phyloP scores from a whole-genome alignment of 2,329 filamentous ascomycete genomes.

The Curvularia sp. region DNA sequence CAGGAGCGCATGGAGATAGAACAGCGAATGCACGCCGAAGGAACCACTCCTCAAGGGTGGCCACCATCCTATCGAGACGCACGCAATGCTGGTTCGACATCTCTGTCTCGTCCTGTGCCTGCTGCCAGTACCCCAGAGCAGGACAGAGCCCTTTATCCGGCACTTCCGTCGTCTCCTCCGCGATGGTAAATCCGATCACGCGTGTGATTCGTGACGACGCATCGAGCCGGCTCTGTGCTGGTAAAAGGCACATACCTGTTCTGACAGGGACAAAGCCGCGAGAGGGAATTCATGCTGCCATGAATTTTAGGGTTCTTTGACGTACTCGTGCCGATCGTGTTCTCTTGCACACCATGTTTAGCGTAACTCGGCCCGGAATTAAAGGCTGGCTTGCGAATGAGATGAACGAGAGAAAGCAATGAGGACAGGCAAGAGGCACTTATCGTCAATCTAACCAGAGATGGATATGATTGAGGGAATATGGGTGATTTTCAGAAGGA shows the following conservation, averaged over 20 bases:
- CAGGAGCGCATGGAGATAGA: neutral
- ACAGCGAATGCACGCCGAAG: neutral
- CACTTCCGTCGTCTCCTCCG: conserved; percentile 2
- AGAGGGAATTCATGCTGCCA: neutral
- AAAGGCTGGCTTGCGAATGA: too few species aligned
- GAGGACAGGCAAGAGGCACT: too few species aligned
- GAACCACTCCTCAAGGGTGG: neutral
- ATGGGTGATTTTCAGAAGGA: neutral
- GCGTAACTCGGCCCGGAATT: neutral
- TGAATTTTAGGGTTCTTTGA: neutral
- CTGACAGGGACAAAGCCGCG: neutral
- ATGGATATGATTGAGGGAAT: neutral
- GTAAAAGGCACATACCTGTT: neutral
- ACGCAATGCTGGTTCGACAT: neutral
- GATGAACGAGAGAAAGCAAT: neutral
- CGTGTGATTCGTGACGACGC: too few species aligned
- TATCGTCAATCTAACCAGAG: neutral
- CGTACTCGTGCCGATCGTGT: neutral
- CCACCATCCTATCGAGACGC: conserved; percentile 7
- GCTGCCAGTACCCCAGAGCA: neutral
- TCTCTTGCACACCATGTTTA: neutral
- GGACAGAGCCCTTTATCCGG: neutral
- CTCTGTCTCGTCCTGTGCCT: neutral
- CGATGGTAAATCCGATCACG: neutral
- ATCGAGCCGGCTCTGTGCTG: neutral